Base-by-base conservation (phyloP, 495 filamentous ascomycete species). In the Annulohypoxylon stygium region DNA sequence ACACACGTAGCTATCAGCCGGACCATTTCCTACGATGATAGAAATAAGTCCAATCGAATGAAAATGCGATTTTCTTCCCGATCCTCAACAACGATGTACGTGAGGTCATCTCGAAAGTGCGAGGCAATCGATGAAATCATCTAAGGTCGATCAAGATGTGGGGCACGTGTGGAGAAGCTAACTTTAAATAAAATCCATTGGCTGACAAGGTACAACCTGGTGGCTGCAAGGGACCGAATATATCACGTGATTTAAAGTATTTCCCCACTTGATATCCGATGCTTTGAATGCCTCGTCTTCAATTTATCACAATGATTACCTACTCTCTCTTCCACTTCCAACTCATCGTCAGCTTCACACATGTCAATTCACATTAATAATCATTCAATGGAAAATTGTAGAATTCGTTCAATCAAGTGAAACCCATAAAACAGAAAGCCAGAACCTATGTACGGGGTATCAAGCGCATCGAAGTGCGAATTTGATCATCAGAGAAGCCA, bases 41-140 rank as follows among this genome's bases (percentile, higher is more conserved):
- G 23, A 59, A 30, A 41, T 53, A 51, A 48, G 26, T 10, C 33
- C 63, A 53, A 59, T 10, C 11, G 39, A 25, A 34, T 9, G 39
- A 9, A 18, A 34, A 0, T 25, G 26, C 30, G 45, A 39, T 12
- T 10, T 12, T 33, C 33, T 8, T 11, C 39, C 39, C 67, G 67
- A 59, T 69, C 54, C 20, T 51, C 9, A 34, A 65, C 34, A 7
- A 34, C 16, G 45, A 37, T 53, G 5, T 47, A 65, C 9, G 68
- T 75, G 73, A 75, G 68, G 73, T 75, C 73, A 75, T 75, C 59
- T 71, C 2, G 45, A 61, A 68, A 45, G 10, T 25, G 20, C 20
- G 16, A 7, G 51, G 26, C 11, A 60, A 74, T 68, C 62, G 61
- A 78, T 78, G 76, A 76, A 78, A 78, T 78, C 76, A 78, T 73